Base-by-base conservation (phyloP, 345 rosid genomes). In the thale cress (Arabidopsis thaliana) region DNA sequence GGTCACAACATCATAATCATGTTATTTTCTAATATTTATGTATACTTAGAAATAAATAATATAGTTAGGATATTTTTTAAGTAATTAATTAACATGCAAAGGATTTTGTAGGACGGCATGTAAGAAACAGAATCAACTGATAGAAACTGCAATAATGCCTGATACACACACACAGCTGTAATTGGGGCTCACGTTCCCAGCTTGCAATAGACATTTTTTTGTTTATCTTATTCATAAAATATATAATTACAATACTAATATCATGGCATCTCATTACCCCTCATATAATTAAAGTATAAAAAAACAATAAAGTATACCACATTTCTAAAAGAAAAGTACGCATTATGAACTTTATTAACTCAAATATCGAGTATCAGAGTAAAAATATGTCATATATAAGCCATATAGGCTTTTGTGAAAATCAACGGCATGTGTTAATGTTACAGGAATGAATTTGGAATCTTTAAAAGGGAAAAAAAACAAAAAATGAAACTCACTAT, bases 161-260 rank as follows among this genome's bases (percentile, higher is more conserved):
- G 58, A 16, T 49, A 52, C 45, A 40, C 55, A 59, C 73, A 56
- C 55, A 60, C 73, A 56, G 46, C 67, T 77, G 81, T 65, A 58
- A 48, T 5, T 78, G 81, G 78, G 78, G 34, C 74, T 78, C 81
- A 78, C 81, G 78, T 72, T 78, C 36, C 65, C 81, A 78, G 73
- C 81, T 78, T 66, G 77, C 65, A 66, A 51, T 44, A 59, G 0
- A 51, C 37, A n/a, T 11, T 9, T 4, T 33, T 64, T 57, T 28
- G 32, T 3, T 9, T 23, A 5, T 50, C 44, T 11, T 51, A 22
- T 6, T 50, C 23, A 12, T 36, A 46, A 61, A 10, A 37, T 6
- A 3, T 24, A 34, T 23, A 24, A 42, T 36, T 67, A 69, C 34
- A 44, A 34, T 61, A 76, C 24, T 72, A 40, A 56, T 46, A 52